These are phyloP conservation scores for Alternaria triticimaculans DNA, from an alignment of 2,329 filamentous ascomycete species.

Conservation along the genomic window DNA sequence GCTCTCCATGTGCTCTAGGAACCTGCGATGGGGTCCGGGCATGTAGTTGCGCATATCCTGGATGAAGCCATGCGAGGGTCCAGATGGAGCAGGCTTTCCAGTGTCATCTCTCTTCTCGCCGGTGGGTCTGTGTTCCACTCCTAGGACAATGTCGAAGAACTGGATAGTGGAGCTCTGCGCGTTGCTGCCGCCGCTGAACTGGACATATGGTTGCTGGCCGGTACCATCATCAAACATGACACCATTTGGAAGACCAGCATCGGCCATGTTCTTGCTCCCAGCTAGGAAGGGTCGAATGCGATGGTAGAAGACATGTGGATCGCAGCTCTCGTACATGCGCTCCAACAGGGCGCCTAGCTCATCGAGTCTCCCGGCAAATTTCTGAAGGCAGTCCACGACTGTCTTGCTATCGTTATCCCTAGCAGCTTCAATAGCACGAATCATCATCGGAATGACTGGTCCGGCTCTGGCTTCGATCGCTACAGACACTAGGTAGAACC, in stretches of 20 bases:
- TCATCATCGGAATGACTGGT: constrained; percentile 85
- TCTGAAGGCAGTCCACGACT: constrained; percentile 78
- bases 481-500: constrained; percentile 96
- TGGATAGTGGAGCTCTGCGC: constrained; percentile 97
- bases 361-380: constrained; percentile 86
- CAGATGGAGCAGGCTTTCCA: constrained; percentile 52
- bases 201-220: constrained; percentile 71
- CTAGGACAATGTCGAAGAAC: constrained; percentile 93
- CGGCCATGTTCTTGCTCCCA: constrained; percentile 96
- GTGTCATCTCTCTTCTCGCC: constrained; percentile 66
- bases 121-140: constrained; percentile 88
- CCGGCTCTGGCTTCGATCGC: constrained; percentile 93
- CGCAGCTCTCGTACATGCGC: constrained; percentile 94
- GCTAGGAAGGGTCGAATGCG: constrained; percentile 95
- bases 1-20: constrained; percentile 77
- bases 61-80: constrained; percentile 84
- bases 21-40: constrained; percentile 89
- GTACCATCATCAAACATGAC: constrained; percentile 86
- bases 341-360: constrained; percentile 80
- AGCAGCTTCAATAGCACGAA: constrained; percentile 83
- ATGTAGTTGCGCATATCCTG: constrained; percentile 97
- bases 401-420: constrained; percentile 71
- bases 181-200: constrained; percentile 94
- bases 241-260: constrained; percentile 86
- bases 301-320: constrained; percentile 93